These are phyloP conservation scores for Cercospora canescens DNA, from an alignment of 2,329 filamentous ascomycete genomes.

Conservation along the genomic window DNA sequence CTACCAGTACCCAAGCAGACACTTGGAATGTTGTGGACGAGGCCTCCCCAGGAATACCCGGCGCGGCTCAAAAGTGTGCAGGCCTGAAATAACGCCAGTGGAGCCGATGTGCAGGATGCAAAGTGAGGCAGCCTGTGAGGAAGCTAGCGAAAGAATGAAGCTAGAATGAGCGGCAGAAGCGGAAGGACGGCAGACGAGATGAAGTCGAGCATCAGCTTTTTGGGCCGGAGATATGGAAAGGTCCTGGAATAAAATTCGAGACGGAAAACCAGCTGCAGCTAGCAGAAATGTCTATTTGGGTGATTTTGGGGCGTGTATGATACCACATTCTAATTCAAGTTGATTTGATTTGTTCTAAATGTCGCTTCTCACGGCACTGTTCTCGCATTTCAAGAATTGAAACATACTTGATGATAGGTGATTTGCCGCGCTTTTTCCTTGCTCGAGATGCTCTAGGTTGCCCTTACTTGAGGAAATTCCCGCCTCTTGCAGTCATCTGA, in stretches of 20 bases:
- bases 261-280: neutral
- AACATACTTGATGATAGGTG: too few species aligned
- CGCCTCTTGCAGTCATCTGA: too few species aligned
- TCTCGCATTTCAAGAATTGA: too few species aligned
- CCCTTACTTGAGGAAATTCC: too few species aligned
- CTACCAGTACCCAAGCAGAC: too few species aligned
- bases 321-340: too few species aligned
- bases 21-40: neutral
- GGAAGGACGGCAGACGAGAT: neutral
- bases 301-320: too few species aligned
- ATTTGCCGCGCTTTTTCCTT: too few species aligned
- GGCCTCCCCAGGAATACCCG: neutral
- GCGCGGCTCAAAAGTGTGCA: neutral
- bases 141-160: neutral
- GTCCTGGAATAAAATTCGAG: neutral
- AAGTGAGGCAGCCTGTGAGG: neutral
- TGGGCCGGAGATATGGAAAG: neutral
- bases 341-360: too few species aligned
- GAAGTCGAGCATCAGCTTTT: neutral
- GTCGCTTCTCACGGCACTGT: neutral
- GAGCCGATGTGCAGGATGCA: neutral
- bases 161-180: neutral
- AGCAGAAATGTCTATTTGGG: neutral
- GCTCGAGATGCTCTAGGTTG: too few species aligned
- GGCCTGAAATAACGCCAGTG: neutral